Evolutionary conservation across 306 rosid genomes (phyloP), one percentile per base, ranked within the genome.

Genomic region (Cyamopsis tetragonoloba): DNA sequence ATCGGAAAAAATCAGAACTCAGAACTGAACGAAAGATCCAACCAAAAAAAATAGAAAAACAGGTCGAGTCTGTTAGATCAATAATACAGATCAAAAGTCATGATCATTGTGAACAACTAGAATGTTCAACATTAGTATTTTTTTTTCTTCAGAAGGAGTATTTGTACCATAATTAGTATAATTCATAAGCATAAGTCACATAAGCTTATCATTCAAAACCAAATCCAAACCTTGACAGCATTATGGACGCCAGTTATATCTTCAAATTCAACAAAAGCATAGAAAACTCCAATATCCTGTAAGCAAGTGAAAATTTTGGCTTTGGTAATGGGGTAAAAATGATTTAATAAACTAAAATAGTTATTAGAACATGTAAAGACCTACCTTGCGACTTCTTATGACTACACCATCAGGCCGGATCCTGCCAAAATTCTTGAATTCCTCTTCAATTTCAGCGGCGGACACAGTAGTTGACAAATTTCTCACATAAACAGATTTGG

Each of bases 231-330:
- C 97, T 85, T 84, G 78, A 90, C 66, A 14, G 97, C 97, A 63
- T 87, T 90, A 37, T 77, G 92, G 64, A 87, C 95, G 22, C 92
- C 92, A 12, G 62, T 73, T 66, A 80, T 73, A 50, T 85, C 92
- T 81, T 87, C 89, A 27, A 87, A 90, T 69, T 90, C 95, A 56
- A 90, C 88, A 74, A 90, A 90, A 20, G 97, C 97, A 49, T 87
- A 90, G 82, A 92, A 87, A 54, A 85, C 85, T 42, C 95, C 97
- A 63, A 87, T 86, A 63, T 90, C 97, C 95, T 90, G 91, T 58
- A 78, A 44, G 66, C n/a, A 58, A 66, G 6, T 3, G 31, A 39
- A 65, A 43, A 15, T 9, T 37, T 76, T 18, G 48, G 75, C 64
- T 71, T 44, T 38, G 37, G 37, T 55, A 37, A 39, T 15, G 41